Evolutionary conservation across 192 early-diverging fungal species (phyloP).

Genomic region (Coemansia sp.): DNA sequence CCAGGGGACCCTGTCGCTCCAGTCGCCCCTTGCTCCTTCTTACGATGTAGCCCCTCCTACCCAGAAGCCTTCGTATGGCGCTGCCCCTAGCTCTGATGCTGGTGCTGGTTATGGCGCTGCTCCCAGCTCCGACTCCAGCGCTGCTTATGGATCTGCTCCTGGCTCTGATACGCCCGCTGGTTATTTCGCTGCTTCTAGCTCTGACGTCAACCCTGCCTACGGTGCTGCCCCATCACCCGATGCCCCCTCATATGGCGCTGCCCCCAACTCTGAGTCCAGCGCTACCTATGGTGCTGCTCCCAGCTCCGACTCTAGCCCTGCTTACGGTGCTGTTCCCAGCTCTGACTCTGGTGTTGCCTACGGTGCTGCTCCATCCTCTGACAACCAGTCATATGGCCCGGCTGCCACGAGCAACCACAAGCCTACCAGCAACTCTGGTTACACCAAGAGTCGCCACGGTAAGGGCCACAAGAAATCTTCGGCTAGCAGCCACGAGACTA

Average conservation of each 20-base stretch:
- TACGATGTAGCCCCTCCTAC: too few relatives aligned
- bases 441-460: too few relatives aligned
- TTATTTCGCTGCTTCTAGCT: not conserved
- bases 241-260: not conserved
- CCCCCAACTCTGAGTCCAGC: constrained; percentile 1
- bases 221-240: not conserved
- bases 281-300: not conserved
- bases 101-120: not conserved
- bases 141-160: constrained; percentile 4
- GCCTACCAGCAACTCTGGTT: too few relatives aligned
- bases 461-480: not conserved
- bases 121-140: not conserved
- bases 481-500: not conserved
- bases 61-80: too few relatives aligned
- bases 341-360: constrained; percentile 12
- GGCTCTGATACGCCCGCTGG: not conserved
- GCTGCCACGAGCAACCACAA: constrained; percentile 6
- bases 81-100: too few relatives aligned
- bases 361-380: constrained; percentile 1
- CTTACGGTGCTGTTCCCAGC: not conserved
- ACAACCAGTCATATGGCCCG: not conserved
- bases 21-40: too few relatives aligned
- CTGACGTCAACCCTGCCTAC: constrained; percentile 1
- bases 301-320: not conserved
- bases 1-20: too few relatives aligned